Evolutionary conservation across 805 yeast species (phyloP), one percentile per base, ranked within the genome.

Genomic region (Metschnikowia rubicola): DNA sequence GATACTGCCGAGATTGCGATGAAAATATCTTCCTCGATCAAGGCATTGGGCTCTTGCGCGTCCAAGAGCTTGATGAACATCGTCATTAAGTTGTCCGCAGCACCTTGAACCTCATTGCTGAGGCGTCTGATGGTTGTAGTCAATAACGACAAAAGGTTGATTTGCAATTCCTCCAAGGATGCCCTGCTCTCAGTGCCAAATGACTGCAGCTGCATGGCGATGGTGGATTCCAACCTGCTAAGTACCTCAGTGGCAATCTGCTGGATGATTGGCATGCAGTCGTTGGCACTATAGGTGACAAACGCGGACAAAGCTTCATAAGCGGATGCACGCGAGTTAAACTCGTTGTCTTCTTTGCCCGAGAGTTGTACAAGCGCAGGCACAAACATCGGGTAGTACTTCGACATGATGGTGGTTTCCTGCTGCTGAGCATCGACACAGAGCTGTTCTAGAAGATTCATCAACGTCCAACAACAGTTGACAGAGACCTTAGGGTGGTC

Each of bases 391-490:
- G 75, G 76, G 62, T 88, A 90, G 65, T 81, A 92, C 51, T 75
- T 84, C 28, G 96, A 86, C 71, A 94, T 75, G 21, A 82, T 75
- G 30, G 87, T 80, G 10, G 86, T 71, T 31, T 71, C 70, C 37
- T 65, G 65, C 32, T 66, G 64, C 1, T 78, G 71, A 10, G 81
- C 81, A 44, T 78, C 79, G 13, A 70, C 64, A 54, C 82, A 73
- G 48, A 91, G 70, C 68, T 90, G 96, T 67, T 92, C 98, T 28
- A 88, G 78, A 54, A 94, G 74, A 66, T 94, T 94, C 68, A 94
- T 94, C 52, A 94, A 74, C 6, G 97, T 84, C 99, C 99, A 94
- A 67, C 98, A 89, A 69, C 97, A 89, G 73, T 94, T 94, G n/a
- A 97, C 89, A 3, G 91, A 80, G 31, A 94, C 96, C 67, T 87